These are phyloP conservation scores for Nidularia pulvinata DNA, from an alignment of 768 basidiomycete species.

Conservation along the genomic window DNA sequence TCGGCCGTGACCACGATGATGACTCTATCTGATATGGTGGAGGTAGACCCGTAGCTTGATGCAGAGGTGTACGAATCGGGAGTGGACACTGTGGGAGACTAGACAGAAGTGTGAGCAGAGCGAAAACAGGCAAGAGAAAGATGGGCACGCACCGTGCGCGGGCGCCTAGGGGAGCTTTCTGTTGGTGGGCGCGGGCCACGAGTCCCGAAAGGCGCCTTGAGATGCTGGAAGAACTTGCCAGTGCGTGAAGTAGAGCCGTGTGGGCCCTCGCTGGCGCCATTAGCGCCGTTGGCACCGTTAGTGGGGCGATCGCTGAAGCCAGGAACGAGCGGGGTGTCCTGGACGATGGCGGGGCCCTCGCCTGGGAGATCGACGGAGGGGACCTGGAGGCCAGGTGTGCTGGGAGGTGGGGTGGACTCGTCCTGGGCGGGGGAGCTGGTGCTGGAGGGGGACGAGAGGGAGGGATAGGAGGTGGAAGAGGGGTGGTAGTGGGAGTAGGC, in stretches of 20 bases:
- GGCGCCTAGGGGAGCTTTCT: constrained; percentile 17
- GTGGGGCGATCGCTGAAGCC: constrained; percentile 6
- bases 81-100: constrained; percentile 39
- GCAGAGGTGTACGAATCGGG: constrained; percentile 28
- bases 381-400: constrained; percentile 44
- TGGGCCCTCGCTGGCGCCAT: constrained; percentile 9
- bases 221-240: constrained; percentile 27
- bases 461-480: constrained; percentile 41
- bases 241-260: constrained; percentile 20
- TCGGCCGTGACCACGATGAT: constrained; percentile 75
- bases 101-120: constrained; percentile 9
- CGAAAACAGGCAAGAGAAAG: constrained; percentile 14
- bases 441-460: constrained; percentile 71
- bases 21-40: constrained; percentile 32
- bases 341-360: not conserved
- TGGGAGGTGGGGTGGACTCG: constrained; percentile 73
- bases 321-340: constrained; percentile 1
- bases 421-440: constrained; percentile 60
- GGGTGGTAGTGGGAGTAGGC: constrained; percentile 23
- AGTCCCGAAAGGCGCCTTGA: constrained; percentile 28
- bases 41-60: constrained; percentile 18
- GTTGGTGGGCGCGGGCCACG: constrained; percentile 17
- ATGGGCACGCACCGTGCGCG: constrained; percentile 29
- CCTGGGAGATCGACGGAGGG: constrained; percentile 10
- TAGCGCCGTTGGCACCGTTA: too few species aligned